Percentiles rank a stretch among this genome's conserved stretches.
Conservation (phyloP, 2,329 filamentous ascomycete species). For the Neurospora sp. region DNA sequence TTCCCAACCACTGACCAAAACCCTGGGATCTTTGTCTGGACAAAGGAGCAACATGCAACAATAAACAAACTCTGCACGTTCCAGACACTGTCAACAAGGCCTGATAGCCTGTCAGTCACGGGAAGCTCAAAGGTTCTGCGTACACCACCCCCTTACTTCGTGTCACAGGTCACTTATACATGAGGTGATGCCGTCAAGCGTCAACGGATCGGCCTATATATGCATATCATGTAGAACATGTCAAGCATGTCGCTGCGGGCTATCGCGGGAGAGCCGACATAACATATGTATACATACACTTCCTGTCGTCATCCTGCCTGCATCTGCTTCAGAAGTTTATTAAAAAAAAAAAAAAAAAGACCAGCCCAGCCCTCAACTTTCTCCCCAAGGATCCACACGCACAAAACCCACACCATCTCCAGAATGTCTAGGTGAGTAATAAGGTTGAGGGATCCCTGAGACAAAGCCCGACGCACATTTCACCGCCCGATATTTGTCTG, state of each 20-base stretch:
- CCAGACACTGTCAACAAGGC: not conserved
- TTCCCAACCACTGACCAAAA: constrained; percentile 7
- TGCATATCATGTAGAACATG: not conserved
- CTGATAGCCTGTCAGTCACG: not conserved
- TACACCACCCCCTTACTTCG: not conserved
- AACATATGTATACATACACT: not conserved
- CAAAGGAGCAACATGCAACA: not conserved
- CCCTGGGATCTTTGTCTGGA: constrained; percentile 3
- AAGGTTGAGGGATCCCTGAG: not conserved
- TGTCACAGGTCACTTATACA: not conserved
- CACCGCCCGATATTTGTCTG: not conserved
- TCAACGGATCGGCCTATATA: not conserved
- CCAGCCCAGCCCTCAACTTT: not conserved
- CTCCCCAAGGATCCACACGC: not conserved
- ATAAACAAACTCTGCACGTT: not conserved
- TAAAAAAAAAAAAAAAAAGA: not conserved
- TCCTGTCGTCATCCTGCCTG: not conserved
- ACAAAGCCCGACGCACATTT: not conserved
- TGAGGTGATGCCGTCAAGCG: not conserved
- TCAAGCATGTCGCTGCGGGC: not conserved
- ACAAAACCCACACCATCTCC: not conserved
- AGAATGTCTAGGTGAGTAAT: not conserved
- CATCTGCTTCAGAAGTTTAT: not conserved
- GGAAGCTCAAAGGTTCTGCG: not conserved
- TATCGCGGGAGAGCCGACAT: not conserved